Evolutionary conservation across 2,329 filamentous ascomycete genomes (phyloP).

Genomic region (Aureobasidium leucospermi): DNA sequence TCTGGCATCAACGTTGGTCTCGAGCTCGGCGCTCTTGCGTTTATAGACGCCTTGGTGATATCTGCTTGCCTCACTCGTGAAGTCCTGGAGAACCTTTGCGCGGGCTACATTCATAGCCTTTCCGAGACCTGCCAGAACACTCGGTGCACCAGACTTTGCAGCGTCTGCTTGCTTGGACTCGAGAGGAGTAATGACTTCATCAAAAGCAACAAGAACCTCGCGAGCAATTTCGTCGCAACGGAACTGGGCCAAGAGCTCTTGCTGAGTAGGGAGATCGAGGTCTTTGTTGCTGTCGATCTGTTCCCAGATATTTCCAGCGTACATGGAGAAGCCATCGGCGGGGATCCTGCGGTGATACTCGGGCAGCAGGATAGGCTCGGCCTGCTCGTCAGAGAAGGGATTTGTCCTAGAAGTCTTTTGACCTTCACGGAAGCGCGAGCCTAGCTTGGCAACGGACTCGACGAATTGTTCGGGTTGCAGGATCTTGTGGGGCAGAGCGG

Average conservation of each 20-base stretch:
- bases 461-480: conserved; percentile 88
- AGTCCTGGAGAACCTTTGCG: conserved; percentile 67
- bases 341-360: conserved; percentile 95
- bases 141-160: conserved; percentile 61
- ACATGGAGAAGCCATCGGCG: conserved; percentile 91
- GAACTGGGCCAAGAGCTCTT: conserved; percentile 94
- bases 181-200: conserved; percentile 70
- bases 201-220: conserved; percentile 79
- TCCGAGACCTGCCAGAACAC: conserved; percentile 70
- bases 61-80: conserved; percentile 81
- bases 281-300: conserved; percentile 99
- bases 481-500: conserved; percentile 92
- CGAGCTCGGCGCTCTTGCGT: conserved; percentile 76
- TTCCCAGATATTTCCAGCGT: conserved; percentile 92
- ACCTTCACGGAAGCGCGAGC: conserved; percentile 73
- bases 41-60: conserved; percentile 96
- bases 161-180: conserved; percentile 79
- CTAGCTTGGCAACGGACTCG: conserved; percentile 69
- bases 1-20: conserved; percentile 77
- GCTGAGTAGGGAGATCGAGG: conserved; percentile 89
- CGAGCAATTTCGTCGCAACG: conserved; percentile 93
- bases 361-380: conserved; percentile 76
- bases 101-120: conserved; percentile 64
- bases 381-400: conserved; percentile 62
- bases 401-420: conserved; percentile 40